A percentile compares a stretch with the other conserved stretches of the same genome.
Evolutionary conservation across 1,284 basidiomycete species (phyloP).

Genomic region (Puccinia horiana): DNA sequence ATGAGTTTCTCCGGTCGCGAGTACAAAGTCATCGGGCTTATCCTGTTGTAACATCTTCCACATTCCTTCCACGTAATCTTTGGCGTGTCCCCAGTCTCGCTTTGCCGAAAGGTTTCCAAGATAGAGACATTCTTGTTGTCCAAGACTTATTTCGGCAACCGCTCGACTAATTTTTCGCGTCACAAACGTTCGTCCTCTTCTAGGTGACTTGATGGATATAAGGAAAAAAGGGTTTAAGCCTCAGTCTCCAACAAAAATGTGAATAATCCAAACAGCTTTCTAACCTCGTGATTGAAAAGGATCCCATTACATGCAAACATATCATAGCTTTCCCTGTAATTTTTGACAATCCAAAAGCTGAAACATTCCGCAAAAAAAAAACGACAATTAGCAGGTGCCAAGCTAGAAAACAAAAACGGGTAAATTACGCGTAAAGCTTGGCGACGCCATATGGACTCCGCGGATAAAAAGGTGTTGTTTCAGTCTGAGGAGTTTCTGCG

Average conservation of each 20-base stretch:
- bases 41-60: conserved; percentile 89
- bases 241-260: background rate
- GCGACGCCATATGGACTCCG: conserved; percentile 87
- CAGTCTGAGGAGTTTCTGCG: conserved; percentile 82
- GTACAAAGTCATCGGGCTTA: conserved; percentile 77
- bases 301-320: conserved; percentile 84
- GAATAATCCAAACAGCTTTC: background rate
- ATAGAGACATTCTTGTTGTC: conserved; percentile 81
- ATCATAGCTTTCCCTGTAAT: conserved; percentile 78
- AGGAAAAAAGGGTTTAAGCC: background rate
- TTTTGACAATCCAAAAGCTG: conserved; percentile 83
- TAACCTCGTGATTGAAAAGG: conserved; percentile 80
- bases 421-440: conserved; percentile 66
- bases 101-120: conserved; percentile 85
- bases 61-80: conserved; percentile 89
- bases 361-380: conserved; percentile 54
- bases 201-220: conserved; percentile 65
- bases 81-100: conserved; percentile 88
- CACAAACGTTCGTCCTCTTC: conserved; percentile 86
- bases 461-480: conserved; percentile 90
- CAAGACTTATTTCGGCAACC: conserved; percentile 80
- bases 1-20: conserved; percentile 89
- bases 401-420: conserved; percentile 50
- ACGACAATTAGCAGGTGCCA: conserved; percentile 55
- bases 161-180: conserved; percentile 87